Evolutionary conservation across 768 basidiomycete species (phyloP).

Genomic region (Ramaria sp.): DNA sequence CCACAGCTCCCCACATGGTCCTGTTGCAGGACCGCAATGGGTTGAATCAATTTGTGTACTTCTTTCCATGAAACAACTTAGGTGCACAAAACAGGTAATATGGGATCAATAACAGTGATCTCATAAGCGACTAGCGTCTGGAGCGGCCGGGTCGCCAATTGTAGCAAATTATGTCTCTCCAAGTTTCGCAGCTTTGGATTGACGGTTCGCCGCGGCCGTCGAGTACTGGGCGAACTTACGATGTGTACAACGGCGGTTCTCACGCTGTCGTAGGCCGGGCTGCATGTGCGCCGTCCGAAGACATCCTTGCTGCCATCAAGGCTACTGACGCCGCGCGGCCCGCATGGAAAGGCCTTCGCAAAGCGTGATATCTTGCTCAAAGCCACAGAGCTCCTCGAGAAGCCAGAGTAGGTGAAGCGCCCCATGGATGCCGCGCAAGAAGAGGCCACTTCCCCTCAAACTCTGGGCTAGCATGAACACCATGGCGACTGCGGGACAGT

Average conservation of each 20-base stretch:
- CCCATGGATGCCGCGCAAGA: conserved; percentile 22
- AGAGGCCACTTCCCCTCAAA: conserved; percentile 29
- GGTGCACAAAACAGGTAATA: too few relatives aligned
- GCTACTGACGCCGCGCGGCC: conserved; percentile 35
- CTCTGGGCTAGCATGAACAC: conserved; percentile 18
- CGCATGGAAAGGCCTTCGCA: conserved; percentile 32
- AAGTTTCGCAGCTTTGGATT: conserved; percentile 16
- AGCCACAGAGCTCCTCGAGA: conserved; percentile 33
- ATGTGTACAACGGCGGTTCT: conserved; percentile 34
- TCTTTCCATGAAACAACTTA: too few relatives aligned
- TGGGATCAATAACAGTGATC: too few relatives aligned
- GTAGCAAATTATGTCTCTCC: background rate
- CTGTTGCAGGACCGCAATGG: too few relatives aligned
- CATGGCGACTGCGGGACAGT: conserved; percentile 11
- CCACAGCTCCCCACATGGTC: too few relatives aligned
- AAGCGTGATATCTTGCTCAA: conserved; percentile 37
- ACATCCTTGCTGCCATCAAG: conserved; percentile 24
- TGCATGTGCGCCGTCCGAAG: conserved; percentile 30
- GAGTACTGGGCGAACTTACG: conserved; percentile 29
- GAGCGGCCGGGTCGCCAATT: too few relatives aligned
- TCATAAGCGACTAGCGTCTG: too few relatives aligned
- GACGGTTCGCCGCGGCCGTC: conserved; percentile 28
- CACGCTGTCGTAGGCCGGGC: conserved; percentile 32
- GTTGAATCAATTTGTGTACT: too few relatives aligned
- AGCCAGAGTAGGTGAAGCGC: conserved; percentile 29